Percentiles rank a stretch among this genome's conserved stretches.
Evolutionary conservation across 345 rosid genomes (phyloP).

Genomic region (Pugionium cornutum): DNA sequence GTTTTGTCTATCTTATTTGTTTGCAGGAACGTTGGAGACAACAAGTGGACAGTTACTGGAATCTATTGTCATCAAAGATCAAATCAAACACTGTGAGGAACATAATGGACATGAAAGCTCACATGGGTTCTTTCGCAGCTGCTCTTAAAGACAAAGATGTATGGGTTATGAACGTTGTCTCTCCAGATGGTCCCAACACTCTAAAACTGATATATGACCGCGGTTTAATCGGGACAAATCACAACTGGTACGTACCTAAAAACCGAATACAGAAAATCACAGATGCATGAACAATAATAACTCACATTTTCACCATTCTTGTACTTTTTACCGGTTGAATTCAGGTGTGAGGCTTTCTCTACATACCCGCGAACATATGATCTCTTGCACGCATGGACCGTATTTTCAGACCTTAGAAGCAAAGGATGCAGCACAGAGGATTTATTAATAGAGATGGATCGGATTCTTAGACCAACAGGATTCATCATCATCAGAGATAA

Average conservation of each 20-base stretch:
- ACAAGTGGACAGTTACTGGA: constrained; percentile 80
- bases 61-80: constrained; percentile 71
- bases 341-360: constrained; percentile 94
- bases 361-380: constrained; percentile 92
- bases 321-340: not conserved
- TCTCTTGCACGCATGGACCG: constrained; percentile 75
- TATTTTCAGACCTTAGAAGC: constrained; percentile 65
- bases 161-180: constrained; percentile 92
- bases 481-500: constrained; percentile 75
- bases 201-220: constrained; percentile 82
- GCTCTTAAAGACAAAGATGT: constrained; percentile 81
- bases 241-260: constrained; percentile 62
- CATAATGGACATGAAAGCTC: constrained; percentile 97
- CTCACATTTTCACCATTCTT: constrained; percentile 13
- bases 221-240: constrained; percentile 75
- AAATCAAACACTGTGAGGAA: constrained; percentile 73
- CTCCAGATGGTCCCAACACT: constrained; percentile 80
- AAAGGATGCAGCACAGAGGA: constrained; percentile 83
- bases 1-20: not conserved
- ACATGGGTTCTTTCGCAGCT: constrained; percentile 90
- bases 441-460: constrained; percentile 88
- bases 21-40: constrained; percentile 74
- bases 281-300: not conserved
- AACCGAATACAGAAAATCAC: not conserved
- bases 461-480: constrained; percentile 87